Evolutionary conservation across 441 rosid genomes (phyloP).

Genomic region (Erodium moschatum): DNA sequence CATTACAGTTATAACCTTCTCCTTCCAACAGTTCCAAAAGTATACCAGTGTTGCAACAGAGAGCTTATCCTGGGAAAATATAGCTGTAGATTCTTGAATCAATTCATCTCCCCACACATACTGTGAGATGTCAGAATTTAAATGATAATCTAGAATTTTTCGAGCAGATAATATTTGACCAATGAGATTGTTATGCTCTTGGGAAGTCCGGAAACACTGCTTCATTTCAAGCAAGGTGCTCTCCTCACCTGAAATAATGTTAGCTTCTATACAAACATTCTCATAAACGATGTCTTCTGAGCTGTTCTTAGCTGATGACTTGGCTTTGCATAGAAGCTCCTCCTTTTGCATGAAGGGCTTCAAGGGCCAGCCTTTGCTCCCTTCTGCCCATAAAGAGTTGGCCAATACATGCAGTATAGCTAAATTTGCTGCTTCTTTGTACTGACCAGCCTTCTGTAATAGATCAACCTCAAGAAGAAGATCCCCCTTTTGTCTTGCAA

Average conservation of each 20-base stretch:
- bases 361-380: slow-evolving; percentile 47
- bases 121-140: slow-evolving; percentile 19
- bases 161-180: slow-evolving; percentile 36
- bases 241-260: slow-evolving; percentile 24
- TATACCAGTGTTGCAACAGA: slow-evolving; percentile 27
- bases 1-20: slow-evolving; percentile 25
- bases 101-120: slow-evolving; percentile 31
- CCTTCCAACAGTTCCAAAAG: slow-evolving; percentile 41
- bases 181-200: slow-evolving; percentile 20
- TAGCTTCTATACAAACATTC: slow-evolving; percentile 27
- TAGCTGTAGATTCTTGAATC: slow-evolving; percentile 19
- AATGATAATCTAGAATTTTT: slow-evolving; percentile 37
- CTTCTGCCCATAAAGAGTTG: slow-evolving; percentile 37
- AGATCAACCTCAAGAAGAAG: slow-evolving; percentile 29
- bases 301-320: slow-evolving; percentile 22
- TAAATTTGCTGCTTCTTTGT: slow-evolving; percentile 29
- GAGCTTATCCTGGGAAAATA: slow-evolving; percentile 16
- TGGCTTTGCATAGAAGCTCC: slow-evolving; percentile 33
- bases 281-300: slow-evolving; percentile 21
- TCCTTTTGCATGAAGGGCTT: slow-evolving; percentile 33
- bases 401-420: slow-evolving; percentile 31
- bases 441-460: slow-evolving; percentile 28
- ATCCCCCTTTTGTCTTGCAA: slow-evolving; percentile 36
- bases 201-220: slow-evolving; percentile 26
- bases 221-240: slow-evolving; percentile 21